phyloP scores from a whole-genome alignment of 768 basidiomycete genomes.

The Clitopilus hobsonii region DNA sequence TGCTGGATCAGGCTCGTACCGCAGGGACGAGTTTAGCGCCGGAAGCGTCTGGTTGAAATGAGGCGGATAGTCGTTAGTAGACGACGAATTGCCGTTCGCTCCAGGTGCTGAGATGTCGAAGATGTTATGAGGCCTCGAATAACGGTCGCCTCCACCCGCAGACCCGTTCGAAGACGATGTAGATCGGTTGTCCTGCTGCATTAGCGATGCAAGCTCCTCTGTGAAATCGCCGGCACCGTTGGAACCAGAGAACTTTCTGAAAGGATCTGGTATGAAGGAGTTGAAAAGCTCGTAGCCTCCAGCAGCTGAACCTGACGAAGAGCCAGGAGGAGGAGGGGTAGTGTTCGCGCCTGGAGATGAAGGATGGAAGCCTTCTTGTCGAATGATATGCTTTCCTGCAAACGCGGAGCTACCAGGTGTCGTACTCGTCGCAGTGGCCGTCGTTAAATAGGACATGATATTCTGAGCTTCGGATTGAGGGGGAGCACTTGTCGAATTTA shows the following conservation, averaged over 20 bases:
- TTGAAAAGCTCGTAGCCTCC: slow-evolving; percentile 37
- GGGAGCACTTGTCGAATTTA: background rate
- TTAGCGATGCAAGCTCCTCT: slow-evolving; percentile 65
- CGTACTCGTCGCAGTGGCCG: slow-evolving; percentile 39
- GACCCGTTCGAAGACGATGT: background rate
- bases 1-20: slow-evolving; percentile 43
- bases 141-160: background rate
- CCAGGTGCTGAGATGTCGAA: slow-evolving; percentile 55
- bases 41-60: slow-evolving; percentile 49
- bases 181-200: slow-evolving; percentile 32
- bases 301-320: background rate
- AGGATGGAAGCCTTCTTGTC: slow-evolving; percentile 74
- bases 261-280: slow-evolving; percentile 47
- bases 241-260: slow-evolving; percentile 44
- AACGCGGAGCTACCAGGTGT: background rate
- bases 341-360: slow-evolving; percentile 19
- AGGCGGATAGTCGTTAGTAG: slow-evolving; percentile 15
- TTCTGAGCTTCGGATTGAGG: slow-evolving; percentile 1
- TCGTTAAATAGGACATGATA: slow-evolving; percentile 31
- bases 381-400: slow-evolving; percentile 37
- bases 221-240: slow-evolving; percentile 47
- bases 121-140: slow-evolving; percentile 43
- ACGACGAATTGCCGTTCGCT: slow-evolving; percentile 7
- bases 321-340: slow-evolving; percentile 17
- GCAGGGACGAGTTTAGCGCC: slow-evolving; percentile 46